These are phyloP conservation scores for Calocybe gambosa DNA, from an alignment of 1,284 basidiomycete genomes.

Conservation along the genomic window DNA sequence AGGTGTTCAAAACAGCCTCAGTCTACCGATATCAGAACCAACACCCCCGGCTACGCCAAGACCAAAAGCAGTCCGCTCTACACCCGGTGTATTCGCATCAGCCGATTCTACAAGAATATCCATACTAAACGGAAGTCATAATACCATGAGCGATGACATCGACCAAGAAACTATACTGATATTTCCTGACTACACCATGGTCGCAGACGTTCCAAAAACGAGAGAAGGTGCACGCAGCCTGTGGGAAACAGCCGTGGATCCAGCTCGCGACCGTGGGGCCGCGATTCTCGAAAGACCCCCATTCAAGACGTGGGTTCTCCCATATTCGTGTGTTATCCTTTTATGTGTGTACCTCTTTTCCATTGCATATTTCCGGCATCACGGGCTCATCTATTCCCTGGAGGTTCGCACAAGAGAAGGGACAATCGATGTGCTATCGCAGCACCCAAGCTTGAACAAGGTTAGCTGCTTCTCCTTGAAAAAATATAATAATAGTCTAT, in stretches of 20 bases:
- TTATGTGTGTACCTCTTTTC: slow-evolving; percentile 60
- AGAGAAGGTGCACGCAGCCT: slow-evolving; percentile 62
- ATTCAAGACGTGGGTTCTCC: slow-evolving; percentile 67
- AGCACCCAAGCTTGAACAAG: slow-evolving; percentile 75
- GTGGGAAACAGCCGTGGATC: slow-evolving; percentile 59
- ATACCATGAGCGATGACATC: slow-evolving; percentile 51
- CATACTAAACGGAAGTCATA: slow-evolving; percentile 79
- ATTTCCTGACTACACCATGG: slow-evolving; percentile 85
- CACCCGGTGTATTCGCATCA: slow-evolving; percentile 53
- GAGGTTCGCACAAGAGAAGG: slow-evolving; percentile 87
- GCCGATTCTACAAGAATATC: slow-evolving; percentile 54
- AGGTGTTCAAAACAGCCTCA: slow-evolving; percentile 27
- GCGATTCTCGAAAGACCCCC: slow-evolving; percentile 34
- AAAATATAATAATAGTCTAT: not conserved
- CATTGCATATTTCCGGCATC: not conserved
- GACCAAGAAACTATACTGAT: slow-evolving; percentile 73
- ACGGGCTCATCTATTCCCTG: slow-evolving; percentile 6
- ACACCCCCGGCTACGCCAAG: slow-evolving; percentile 18
- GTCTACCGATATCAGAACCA: slow-evolving; percentile 18
- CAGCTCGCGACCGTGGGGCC: slow-evolving; percentile 42
- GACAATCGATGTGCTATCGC: slow-evolving; percentile 88
- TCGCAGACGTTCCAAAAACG: slow-evolving; percentile 62
- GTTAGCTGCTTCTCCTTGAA: slow-evolving; percentile 29
- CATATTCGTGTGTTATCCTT: slow-evolving; percentile 70
- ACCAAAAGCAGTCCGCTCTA: slow-evolving; percentile 24